These are phyloP conservation scores for Talaromyces albobiverticillius DNA, from an alignment of 2,329 filamentous ascomycete species.

Conservation along the genomic window DNA sequence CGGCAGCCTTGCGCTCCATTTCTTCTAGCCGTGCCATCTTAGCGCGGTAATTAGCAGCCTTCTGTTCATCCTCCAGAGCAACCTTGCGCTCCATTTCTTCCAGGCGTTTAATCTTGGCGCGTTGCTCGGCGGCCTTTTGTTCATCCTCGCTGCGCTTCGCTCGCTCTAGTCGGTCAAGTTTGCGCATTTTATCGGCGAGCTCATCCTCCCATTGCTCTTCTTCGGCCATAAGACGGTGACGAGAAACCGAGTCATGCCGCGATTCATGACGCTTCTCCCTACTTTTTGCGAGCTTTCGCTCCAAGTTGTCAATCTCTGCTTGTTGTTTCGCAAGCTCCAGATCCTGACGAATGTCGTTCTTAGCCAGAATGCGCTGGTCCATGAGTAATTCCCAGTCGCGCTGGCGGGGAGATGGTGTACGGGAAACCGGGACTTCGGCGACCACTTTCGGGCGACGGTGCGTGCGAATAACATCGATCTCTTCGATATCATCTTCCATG, in stretches of 20 bases:
- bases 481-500: slow-evolving; percentile 16
- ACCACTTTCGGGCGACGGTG: slow-evolving; percentile 23
- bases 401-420: slow-evolving; percentile 18
- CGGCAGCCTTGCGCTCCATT: slow-evolving; percentile 21
- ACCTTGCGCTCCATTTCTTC: slow-evolving; percentile 23
- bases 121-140: slow-evolving; percentile 16
- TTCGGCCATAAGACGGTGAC: slow-evolving; percentile 23
- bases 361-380: slow-evolving; percentile 33
- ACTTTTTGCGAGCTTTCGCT: slow-evolving; percentile 29
- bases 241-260: slow-evolving; percentile 18
- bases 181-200: slow-evolving; percentile 36
- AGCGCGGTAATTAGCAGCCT: slow-evolving; percentile 12
- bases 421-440: slow-evolving; percentile 13
- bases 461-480: slow-evolving; percentile 18
- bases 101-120: slow-evolving; percentile 19
- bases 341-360: slow-evolving; percentile 32
- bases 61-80: slow-evolving; percentile 23
- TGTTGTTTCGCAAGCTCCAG: slow-evolving; percentile 33
- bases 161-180: slow-evolving; percentile 35
- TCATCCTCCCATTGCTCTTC: slow-evolving; percentile 45
- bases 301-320: slow-evolving; percentile 34
- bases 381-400: slow-evolving; percentile 35
- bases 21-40: slow-evolving; percentile 22
- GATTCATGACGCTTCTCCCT: slow-evolving; percentile 16
- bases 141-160: slow-evolving; percentile 39